Conservation (phyloP, 2,329 filamentous ascomycete genomes). For the Alternaria gaisen region DNA sequence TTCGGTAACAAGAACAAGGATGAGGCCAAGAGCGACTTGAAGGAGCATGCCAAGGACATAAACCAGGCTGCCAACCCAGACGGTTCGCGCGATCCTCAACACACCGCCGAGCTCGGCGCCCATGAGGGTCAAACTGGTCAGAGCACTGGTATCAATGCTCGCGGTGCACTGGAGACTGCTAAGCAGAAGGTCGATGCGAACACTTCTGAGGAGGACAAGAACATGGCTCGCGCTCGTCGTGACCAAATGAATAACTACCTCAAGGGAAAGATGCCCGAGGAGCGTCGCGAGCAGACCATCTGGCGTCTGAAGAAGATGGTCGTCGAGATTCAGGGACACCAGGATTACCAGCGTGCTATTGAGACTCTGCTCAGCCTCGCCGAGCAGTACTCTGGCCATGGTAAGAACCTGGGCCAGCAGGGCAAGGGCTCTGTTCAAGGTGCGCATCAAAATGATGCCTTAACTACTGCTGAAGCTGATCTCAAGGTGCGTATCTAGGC, state of each 20-base stretch:
- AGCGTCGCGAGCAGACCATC: slow-evolving; percentile 90
- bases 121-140: slow-evolving; percentile 59
- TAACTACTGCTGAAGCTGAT: slow-evolving; percentile 79
- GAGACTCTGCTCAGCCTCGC: slow-evolving; percentile 84
- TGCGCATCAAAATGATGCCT: slow-evolving; percentile 69
- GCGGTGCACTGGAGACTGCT: slow-evolving; percentile 60
- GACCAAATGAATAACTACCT: slow-evolving; percentile 76
- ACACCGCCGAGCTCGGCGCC: slow-evolving; percentile 62
- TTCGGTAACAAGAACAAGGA: slow-evolving; percentile 64
- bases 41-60: slow-evolving; percentile 66
- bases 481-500: slow-evolving; percentile 69
- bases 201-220: slow-evolving; percentile 68
- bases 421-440: slow-evolving; percentile 75
- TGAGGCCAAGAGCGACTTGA: slow-evolving; percentile 60
- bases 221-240: slow-evolving; percentile 52
- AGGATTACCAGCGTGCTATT: slow-evolving; percentile 92
- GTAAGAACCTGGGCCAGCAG: slow-evolving; percentile 70
- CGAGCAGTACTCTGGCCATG: slow-evolving; percentile 83
- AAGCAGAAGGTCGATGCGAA: slow-evolving; percentile 69
- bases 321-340: slow-evolving; percentile 93
- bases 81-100: slow-evolving; percentile 63
- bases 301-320: slow-evolving; percentile 98
- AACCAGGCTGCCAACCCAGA: slow-evolving; percentile 65
- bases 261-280: slow-evolving; percentile 84
- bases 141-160: slow-evolving; percentile 61